Percentiles rank a stretch among this genome's conserved stretches.
Evolutionary conservation across 2,329 filamentous ascomycete genomes (phyloP).

Genomic region (Aspergillus brunneoviolaceus): DNA sequence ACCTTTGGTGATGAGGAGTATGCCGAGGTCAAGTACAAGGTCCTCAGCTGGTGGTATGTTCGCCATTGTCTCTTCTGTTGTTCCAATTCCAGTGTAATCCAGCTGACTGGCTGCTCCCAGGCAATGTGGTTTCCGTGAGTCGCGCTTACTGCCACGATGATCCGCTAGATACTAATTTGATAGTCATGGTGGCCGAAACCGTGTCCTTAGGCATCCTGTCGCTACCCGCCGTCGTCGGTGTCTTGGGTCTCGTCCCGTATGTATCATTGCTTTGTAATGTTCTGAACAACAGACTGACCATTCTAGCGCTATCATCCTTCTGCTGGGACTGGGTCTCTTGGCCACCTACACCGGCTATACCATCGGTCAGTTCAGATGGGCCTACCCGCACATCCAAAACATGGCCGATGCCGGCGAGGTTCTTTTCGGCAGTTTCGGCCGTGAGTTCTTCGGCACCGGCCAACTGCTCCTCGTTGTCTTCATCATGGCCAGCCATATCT

Average conservation of each 20-base stretch:
- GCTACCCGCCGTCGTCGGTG: conserved; percentile 52
- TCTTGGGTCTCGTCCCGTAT: conserved; percentile 52
- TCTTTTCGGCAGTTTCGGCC: conserved; percentile 59
- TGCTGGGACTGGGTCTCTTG: conserved; percentile 52
- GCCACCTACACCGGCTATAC: conserved; percentile 59
- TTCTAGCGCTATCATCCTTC: conserved; percentile 45
- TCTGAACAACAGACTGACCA: neutral
- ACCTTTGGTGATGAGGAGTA: conserved; percentile 35
- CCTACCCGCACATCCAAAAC: conserved; percentile 57
- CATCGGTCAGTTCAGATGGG: conserved; percentile 56
- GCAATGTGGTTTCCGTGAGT: conserved; percentile 41
- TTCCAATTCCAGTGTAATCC: neutral
- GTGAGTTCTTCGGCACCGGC: conserved; percentile 60
- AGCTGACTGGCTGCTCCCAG: conserved; percentile 18
- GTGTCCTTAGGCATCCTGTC: conserved; percentile 57
- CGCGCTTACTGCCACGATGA: neutral
- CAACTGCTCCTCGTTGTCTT: conserved; percentile 64
- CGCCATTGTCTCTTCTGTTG: too few relatives aligned
- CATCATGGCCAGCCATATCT: conserved; percentile 65
- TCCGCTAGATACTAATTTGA: conserved; percentile 2
- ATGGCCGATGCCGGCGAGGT: conserved; percentile 66
- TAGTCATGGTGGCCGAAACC: conserved; percentile 57
- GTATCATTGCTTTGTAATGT: conserved; percentile 6
- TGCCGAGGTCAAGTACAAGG: conserved; percentile 50
- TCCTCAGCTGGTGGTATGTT: conserved; percentile 44